These are phyloP conservation scores for Rhynchospora pubera DNA, from an alignment of 176 grass and related monocot genomes.

Conservation along the genomic window DNA sequence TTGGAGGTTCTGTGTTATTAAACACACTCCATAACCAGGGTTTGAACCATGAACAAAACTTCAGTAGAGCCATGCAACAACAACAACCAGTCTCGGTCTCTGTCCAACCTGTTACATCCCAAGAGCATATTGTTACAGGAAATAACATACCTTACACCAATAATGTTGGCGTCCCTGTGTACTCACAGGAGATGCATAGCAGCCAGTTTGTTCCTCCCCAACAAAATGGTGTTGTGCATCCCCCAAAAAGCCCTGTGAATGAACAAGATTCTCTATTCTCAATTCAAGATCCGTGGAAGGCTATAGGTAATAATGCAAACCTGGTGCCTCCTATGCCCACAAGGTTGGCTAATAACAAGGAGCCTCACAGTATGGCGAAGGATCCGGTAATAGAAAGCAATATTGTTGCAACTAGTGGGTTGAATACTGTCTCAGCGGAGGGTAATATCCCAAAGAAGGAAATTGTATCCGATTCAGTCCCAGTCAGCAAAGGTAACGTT, in stretches of 20 bases:
- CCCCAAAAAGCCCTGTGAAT: constrained; percentile 16
- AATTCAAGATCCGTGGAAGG: constrained; percentile 69
- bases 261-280: constrained; percentile 72
- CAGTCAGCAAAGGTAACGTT: constrained; percentile 62
- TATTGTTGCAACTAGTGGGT: constrained; percentile 26
- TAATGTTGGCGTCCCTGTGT: constrained; percentile 25
- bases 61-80: constrained; percentile 28
- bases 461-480: constrained; percentile 32
- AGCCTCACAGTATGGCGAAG: constrained; percentile 20
- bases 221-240: constrained; percentile 11
- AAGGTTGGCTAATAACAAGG: constrained; percentile 35
- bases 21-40: constrained; percentile 30
- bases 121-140: constrained; percentile 17
- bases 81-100: neutral
- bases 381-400: constrained; percentile 37
- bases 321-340: constrained; percentile 39
- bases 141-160: constrained; percentile 30
- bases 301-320: constrained; percentile 42
- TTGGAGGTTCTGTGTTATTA: constrained; percentile 43
- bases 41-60: constrained; percentile 40
- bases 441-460: constrained; percentile 53
- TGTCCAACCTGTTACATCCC: constrained; percentile 5
- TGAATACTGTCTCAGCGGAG: constrained; percentile 49
- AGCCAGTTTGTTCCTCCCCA: constrained; percentile 23
- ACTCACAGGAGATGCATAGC: constrained; percentile 34